Percentiles rank a stretch among this genome's conserved stretches.
Conservation (phyloP, 805 yeast genomes). For the Grigorovia transvaalensis region DNA sequence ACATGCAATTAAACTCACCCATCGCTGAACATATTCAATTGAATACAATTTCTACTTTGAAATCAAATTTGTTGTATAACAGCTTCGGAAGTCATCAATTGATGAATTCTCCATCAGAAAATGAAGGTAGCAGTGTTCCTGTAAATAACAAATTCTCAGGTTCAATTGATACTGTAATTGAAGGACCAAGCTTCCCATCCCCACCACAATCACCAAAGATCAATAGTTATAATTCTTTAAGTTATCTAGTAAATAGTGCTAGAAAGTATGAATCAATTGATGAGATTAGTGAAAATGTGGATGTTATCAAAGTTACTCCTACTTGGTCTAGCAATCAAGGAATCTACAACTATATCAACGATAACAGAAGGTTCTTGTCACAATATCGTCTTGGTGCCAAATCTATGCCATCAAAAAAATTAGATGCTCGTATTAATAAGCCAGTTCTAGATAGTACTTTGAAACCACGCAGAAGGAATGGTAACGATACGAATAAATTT, state of each 20-base stretch:
- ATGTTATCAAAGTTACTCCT: background rate
- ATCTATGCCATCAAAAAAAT: background rate
- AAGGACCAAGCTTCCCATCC: conserved; percentile 22
- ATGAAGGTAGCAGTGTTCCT: background rate
- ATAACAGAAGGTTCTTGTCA: background rate
- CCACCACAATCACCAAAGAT: conserved; percentile 26
- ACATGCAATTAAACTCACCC: conserved; percentile 26
- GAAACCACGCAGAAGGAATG: background rate
- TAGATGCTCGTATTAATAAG: background rate
- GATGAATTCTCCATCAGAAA: background rate
- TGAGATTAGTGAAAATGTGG: background rate
- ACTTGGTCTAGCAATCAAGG: background rate
- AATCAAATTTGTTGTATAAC: background rate
- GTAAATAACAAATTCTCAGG: background rate
- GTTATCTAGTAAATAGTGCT: background rate
- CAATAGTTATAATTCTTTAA: background rate
- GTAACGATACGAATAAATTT: background rate
- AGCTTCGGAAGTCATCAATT: background rate
- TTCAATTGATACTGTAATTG: conserved; percentile 7
- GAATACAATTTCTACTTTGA: conserved; percentile 2
- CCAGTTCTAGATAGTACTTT: background rate
- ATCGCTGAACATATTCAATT: conserved; percentile 27
- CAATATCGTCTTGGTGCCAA: background rate
- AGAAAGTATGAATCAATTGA: background rate
- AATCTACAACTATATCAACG: background rate